Evolutionary conservation across 192 early-diverging fungal species (phyloP), one percentile per base, ranked within the genome.

Genomic region (Backusella tarrabulga): DNA sequence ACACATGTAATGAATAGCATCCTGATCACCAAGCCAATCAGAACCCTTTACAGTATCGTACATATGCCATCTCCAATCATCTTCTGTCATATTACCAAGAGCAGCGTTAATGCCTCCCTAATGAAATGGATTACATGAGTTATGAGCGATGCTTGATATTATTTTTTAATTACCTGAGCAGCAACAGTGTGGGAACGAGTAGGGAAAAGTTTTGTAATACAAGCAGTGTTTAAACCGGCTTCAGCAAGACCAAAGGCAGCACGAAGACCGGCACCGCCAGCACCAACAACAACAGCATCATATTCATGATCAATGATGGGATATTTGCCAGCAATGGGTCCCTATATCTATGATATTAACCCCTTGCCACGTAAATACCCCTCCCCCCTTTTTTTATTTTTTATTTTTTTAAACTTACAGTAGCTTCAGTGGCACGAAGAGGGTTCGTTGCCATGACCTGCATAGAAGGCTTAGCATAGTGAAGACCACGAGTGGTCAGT

Each of bases 1-100:
- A 86, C 97, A 98, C 98, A 99, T 99, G 86, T 99, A 99, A 83
- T 99, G 98, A 76, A 99, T 99, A 69, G 98, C 98, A 76, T 99
- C 97, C 88, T 99, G 98, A 87, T 99, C 98, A 87, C 97, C 97
- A 26, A 99, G 91, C 98, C 98, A 99, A 84, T 99, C 98, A 74
- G 93, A 95, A 69, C 97, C 97, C 90, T 99, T 99, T 82, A 98
- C 97, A n/a, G 97, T 98, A 76, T 99, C 97, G 82, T 98, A 99
- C 98, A 99, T 99, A 84, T 99, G 98, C 98, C 98, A 99, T 86
- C 97, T 92, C 98, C 98, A 99, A 88, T 99, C 98, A 85, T 99
- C 98, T 86, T 99, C 95, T 76, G 92, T 91, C 97, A 99, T 98
- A 86, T 99, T 99, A 68, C 98, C 98, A 54, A 99, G 92, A 66